phyloP scores from a whole-genome alignment of 106 monocot species.

The Acorus calamus region DNA sequence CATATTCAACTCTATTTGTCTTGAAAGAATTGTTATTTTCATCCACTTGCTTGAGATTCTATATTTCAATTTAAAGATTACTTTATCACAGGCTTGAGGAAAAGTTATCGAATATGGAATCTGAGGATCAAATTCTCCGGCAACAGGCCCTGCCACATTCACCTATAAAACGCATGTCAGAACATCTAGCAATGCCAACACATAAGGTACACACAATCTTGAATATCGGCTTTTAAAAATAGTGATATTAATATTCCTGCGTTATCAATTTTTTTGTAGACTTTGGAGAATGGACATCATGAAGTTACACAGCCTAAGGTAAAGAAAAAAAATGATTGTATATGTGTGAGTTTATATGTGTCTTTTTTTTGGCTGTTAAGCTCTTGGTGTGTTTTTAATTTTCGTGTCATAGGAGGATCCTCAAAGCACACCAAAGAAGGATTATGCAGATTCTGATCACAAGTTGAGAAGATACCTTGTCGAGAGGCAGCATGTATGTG shows the following conservation, averaged over 20 bases:
- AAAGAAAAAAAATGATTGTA: neutral
- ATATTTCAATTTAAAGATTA: too few relatives aligned
- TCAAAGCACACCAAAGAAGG: slow-evolving; percentile 24
- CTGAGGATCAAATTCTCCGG: slow-evolving; percentile 88
- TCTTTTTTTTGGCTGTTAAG: neutral
- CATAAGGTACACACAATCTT: slow-evolving; percentile 35
- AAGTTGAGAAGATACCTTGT: slow-evolving; percentile 19
- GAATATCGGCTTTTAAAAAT: neutral
- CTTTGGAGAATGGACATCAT: slow-evolving; percentile 9
- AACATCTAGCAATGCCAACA: slow-evolving; percentile 27
- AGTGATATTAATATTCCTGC: neutral
- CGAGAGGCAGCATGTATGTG: slow-evolving; percentile 33
- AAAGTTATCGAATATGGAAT: slow-evolving; percentile 71
- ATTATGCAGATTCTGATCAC: slow-evolving; percentile 14
- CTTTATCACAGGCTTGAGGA: slow-evolving; percentile 46
- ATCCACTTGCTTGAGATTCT: too few relatives aligned
- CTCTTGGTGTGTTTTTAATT: neutral
- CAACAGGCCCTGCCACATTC: slow-evolving; percentile 57
- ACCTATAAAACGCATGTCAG: slow-evolving; percentile 44
- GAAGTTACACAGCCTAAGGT: slow-evolving; percentile 41
- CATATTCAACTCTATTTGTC: too few relatives aligned
- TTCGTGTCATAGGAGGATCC: slow-evolving; percentile 20
- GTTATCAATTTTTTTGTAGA: slow-evolving; percentile 6
- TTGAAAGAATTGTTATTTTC: too few relatives aligned
- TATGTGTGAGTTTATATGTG: neutral